These are phyloP conservation scores for Fagopyrum tataricum DNA, from an alignment of 148 eudicot genomes.

Conservation along the genomic window DNA sequence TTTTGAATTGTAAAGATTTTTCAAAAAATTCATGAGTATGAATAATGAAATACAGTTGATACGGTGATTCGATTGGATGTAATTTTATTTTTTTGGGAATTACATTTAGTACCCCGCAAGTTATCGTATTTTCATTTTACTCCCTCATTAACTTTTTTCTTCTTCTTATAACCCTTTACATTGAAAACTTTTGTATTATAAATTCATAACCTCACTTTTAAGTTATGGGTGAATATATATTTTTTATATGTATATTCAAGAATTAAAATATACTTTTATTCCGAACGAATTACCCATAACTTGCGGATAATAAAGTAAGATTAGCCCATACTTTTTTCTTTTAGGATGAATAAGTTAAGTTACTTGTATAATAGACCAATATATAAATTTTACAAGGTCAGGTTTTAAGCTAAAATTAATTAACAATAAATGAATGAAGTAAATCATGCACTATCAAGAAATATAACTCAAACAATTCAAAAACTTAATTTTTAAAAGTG, in stretches of 20 bases:
- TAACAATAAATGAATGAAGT: too few relatives aligned
- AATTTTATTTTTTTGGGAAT: background rate
- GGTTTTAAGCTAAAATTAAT: too few relatives aligned
- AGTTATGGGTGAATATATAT: background rate
- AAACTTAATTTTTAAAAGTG: too few relatives aligned
- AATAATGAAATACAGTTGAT: conserved; percentile 2
- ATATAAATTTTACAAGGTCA: too few relatives aligned
- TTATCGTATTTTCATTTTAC: background rate
- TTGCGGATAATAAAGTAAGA: background rate
- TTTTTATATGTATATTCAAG: too few relatives aligned
- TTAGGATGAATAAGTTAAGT: too few relatives aligned
- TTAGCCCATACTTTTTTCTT: background rate
- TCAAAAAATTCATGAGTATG: background rate
- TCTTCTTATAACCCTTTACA: background rate
- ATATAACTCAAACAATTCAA: too few relatives aligned
- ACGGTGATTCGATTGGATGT: background rate
- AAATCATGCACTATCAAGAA: too few relatives aligned
- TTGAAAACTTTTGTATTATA: too few relatives aligned
- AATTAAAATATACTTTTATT: too few relatives aligned
- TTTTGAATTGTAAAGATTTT: background rate
- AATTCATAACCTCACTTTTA: too few relatives aligned
- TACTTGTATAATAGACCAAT: too few relatives aligned
- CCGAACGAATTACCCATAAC: background rate
- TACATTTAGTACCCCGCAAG: background rate
- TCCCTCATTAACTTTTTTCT: background rate